Percentiles rank a stretch among this genome's conserved stretches.
phyloP scores from a whole-genome alignment of 306 rosid species.

The Cajanus cajan region DNA sequence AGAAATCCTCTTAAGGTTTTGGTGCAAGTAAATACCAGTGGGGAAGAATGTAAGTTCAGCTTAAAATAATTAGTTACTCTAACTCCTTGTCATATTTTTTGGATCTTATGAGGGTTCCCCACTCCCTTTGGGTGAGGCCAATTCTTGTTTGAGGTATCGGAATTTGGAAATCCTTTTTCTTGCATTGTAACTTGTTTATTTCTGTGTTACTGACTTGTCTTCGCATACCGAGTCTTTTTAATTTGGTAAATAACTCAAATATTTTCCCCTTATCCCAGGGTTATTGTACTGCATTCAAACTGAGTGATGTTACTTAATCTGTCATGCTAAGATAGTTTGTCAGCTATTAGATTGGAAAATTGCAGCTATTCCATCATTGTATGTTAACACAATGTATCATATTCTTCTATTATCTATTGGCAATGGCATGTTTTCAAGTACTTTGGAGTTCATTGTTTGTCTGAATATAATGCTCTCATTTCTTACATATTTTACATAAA shows the following conservation, averaged over 20 bases:
- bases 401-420: neutral
- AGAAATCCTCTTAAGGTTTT: conserved; percentile 72
- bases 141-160: neutral
- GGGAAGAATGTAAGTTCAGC: conserved; percentile 75
- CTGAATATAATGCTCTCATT: neutral
- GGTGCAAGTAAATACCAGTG: conserved; percentile 94
- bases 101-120: conserved; percentile 6
- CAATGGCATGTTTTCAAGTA: conserved; percentile 7
- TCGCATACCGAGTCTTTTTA: neutral
- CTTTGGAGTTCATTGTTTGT: neutral
- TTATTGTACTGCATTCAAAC: neutral
- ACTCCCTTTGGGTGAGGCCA: neutral
- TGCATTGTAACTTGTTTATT: conserved; percentile 2
- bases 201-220: neutral
- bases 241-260: neutral
- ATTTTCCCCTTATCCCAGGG: neutral
- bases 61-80: conserved; percentile 14
- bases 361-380: neutral
- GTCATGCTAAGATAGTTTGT: neutral
- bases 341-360: conserved; percentile 5
- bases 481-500: neutral
- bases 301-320: neutral
- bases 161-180: neutral
- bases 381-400: neutral
- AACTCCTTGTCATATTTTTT: neutral